These are phyloP conservation scores for Trichaptum fuscoviolaceum DNA, from an alignment of 768 basidiomycete genomes.

Conservation along the genomic window DNA sequence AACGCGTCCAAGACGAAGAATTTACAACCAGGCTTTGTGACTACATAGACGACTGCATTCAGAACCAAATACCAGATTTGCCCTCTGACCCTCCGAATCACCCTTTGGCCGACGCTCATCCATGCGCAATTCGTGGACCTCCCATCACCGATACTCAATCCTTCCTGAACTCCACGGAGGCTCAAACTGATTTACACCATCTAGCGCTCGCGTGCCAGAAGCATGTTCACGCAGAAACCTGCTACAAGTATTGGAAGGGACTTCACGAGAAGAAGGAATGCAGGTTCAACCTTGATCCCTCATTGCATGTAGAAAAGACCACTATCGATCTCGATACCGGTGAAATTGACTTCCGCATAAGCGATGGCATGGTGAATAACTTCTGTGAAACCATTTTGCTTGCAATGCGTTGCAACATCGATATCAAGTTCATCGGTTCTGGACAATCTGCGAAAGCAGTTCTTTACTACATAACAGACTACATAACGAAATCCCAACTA, in stretches of 20 bases:
- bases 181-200: background rate
- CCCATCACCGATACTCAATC: background rate
- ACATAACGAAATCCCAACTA: conserved; percentile 28
- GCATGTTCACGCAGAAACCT: conserved; percentile 11
- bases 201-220: background rate
- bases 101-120: background rate
- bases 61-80: background rate
- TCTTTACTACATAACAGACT: conserved; percentile 33
- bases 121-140: background rate
- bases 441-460: conserved; percentile 28
- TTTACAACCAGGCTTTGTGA: background rate
- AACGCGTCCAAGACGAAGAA: conserved; percentile 4
- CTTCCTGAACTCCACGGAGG: background rate
- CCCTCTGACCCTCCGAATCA: background rate
- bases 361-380: conserved; percentile 10
- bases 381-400: conserved; percentile 13
- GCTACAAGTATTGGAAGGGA: conserved; percentile 16
- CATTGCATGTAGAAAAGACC: conserved; percentile 11
- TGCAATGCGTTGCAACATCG: conserved; percentile 21
- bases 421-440: conserved; percentile 29
- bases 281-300: conserved; percentile 10
- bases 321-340: conserved; percentile 8
- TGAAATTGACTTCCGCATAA: conserved; percentile 9
- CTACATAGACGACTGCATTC: conserved; percentile 5
- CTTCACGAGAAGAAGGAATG: conserved; percentile 6